Evolutionary conservation across 2,329 filamentous ascomycete genomes (phyloP).

Genomic region (Graphilbum fragrans): DNA sequence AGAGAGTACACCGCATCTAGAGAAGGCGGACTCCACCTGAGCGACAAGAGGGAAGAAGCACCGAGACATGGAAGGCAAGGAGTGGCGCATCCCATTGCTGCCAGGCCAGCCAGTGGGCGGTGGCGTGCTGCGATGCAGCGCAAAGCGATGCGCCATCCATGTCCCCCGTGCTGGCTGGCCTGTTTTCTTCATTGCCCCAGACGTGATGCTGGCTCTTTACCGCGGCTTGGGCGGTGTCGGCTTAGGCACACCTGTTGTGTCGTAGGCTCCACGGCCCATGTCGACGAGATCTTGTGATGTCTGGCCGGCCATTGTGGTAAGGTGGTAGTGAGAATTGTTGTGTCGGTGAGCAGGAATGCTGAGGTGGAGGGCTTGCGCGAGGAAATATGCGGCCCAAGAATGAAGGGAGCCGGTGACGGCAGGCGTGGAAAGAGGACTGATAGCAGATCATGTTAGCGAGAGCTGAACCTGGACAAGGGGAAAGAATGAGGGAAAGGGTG

Average conservation of each 20-base stretch:
- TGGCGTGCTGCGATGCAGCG: background rate
- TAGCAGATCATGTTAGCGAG: background rate
- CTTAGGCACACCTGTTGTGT: conserved; percentile 24
- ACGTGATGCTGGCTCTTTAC: conserved; percentile 10
- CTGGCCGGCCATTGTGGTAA: conserved; percentile 21
- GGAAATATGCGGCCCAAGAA: background rate
- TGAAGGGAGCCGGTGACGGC: background rate
- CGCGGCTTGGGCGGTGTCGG: conserved; percentile 22
- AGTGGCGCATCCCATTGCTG: no score
- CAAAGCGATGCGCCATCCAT: background rate
- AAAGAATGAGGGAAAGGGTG: background rate
- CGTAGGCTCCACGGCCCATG: conserved; percentile 23
- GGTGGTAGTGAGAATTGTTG: no score
- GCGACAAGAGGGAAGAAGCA: background rate
- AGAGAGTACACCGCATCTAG: background rate
- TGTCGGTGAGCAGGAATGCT: no score
- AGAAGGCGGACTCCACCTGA: background rate
- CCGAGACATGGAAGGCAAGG: no score
- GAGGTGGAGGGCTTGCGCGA: background rate
- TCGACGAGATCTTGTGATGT: conserved; percentile 18
- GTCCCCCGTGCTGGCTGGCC: no score
- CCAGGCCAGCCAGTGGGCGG: no score
- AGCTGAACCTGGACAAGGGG: background rate
- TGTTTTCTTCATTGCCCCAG: background rate
- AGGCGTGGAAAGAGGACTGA: background rate